Evolutionary conservation across 2,329 filamentous ascomycete genomes (phyloP).

Genomic region (Coniochaeta sp.): DNA sequence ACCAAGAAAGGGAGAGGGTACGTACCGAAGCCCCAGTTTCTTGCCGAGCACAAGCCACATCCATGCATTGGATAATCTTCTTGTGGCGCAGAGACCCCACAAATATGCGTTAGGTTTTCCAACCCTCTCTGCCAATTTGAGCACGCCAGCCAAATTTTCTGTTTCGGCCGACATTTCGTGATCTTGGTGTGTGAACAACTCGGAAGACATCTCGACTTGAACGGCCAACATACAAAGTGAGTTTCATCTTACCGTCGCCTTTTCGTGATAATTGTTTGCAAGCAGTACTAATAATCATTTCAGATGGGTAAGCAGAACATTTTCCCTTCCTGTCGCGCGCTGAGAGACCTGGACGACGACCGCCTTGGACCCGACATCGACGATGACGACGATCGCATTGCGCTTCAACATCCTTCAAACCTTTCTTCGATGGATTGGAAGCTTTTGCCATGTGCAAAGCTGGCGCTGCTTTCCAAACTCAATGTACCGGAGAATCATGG

Average conservation of each 20-base stretch:
- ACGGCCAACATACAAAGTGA: conserved; percentile 43
- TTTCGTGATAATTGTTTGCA: neutral
- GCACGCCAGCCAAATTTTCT: conserved; percentile 3
- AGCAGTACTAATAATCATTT: conserved; percentile 3
- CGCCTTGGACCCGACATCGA: neutral
- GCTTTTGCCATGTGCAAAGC: neutral
- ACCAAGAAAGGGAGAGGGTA: neutral
- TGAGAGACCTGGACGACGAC: neutral
- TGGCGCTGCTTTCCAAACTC: neutral
- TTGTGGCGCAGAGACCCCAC: neutral
- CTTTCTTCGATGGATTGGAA: neutral
- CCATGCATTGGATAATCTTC: too few species aligned
- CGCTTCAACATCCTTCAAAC: neutral
- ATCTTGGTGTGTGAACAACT: conserved; percentile 3
- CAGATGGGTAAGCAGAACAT: conserved; percentile 54
- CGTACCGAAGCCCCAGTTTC: neutral
- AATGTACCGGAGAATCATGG: neutral
- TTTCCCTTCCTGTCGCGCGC: conserved; percentile 5
- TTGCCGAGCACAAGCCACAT: neutral
- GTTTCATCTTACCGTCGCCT: conserved; percentile 17
- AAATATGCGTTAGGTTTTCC: conserved; percentile 1
- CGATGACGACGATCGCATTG: neutral
- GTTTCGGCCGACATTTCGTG: neutral
- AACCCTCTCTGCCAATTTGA: conserved; percentile 21
- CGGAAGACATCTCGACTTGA: conserved; percentile 31